Percentiles rank a stretch among this genome's conserved stretches.
Evolutionary conservation across 2,329 filamentous ascomycete species (phyloP).

Genomic region (Penicillium sp.): DNA sequence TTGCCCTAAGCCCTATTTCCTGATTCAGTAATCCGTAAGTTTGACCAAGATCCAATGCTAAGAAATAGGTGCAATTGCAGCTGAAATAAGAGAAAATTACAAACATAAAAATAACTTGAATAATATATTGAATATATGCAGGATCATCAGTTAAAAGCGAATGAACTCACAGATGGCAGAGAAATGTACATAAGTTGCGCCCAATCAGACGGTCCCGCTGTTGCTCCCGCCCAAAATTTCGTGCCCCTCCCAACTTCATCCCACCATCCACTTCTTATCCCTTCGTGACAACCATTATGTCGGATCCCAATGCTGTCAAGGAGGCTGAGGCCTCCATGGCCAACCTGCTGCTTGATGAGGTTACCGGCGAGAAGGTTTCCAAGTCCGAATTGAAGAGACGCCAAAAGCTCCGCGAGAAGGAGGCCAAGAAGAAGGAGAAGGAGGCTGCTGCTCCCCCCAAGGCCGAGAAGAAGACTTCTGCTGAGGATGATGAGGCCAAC

Average conservation of each 20-base stretch:
- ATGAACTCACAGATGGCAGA: not conserved
- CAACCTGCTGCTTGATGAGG: constrained; percentile 82
- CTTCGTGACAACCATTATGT: constrained; percentile 29
- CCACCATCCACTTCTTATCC: constrained; percentile 19
- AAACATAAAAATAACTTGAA: not conserved
- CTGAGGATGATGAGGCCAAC: constrained; percentile 64
- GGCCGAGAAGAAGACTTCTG: constrained; percentile 56
- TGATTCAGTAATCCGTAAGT: constrained; percentile 1
- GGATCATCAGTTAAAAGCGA: no score
- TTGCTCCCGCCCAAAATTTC: constrained; percentile 35
- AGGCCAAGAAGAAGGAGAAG: constrained; percentile 84
- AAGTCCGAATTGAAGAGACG: constrained; percentile 92
- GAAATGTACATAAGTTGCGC: constrained; percentile 8
- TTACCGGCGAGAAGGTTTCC: constrained; percentile 81
- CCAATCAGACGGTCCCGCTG: constrained; percentile 26
- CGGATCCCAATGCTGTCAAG: constrained; percentile 39
- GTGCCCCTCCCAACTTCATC: constrained; percentile 20
- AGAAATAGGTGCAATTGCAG: not conserved
- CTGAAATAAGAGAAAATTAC: not conserved
- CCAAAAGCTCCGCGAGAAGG: constrained; percentile 81
- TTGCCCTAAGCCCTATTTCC: constrained; percentile 37
- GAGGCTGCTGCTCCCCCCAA: constrained; percentile 61
- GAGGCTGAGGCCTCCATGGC: constrained; percentile 50
- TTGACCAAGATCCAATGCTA: not conserved
- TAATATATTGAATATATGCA: not conserved